Conservation (phyloP, 2,329 filamentous ascomycete genomes). For the Lasiodiplodia hormozganensis region DNA sequence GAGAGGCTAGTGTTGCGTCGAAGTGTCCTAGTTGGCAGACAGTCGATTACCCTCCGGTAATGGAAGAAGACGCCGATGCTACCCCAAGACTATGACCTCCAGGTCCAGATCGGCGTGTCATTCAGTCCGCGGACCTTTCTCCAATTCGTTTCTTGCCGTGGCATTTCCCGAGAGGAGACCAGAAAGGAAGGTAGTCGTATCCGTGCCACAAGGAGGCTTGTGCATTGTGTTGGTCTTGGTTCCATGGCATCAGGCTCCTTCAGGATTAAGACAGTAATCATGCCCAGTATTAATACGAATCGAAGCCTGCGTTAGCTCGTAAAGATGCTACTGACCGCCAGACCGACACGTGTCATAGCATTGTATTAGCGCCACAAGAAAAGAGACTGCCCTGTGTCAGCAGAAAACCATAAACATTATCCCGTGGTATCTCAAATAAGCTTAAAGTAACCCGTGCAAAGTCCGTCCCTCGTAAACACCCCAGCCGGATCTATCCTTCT, state of each 20-base stretch:
- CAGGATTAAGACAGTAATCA: not conserved
- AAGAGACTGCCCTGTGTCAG: not conserved
- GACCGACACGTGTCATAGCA: not conserved
- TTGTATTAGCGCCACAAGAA: not conserved
- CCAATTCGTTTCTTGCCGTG: no score
- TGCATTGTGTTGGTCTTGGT: not conserved
- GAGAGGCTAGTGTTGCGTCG: not conserved
- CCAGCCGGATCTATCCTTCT: slow-evolving; percentile 32
- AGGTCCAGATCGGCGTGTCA: no score
- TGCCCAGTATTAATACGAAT: not conserved
- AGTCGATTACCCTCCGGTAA: no score
- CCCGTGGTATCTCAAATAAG: slow-evolving; percentile 25
- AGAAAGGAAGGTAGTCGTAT: no score
- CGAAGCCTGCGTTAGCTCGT: not conserved
- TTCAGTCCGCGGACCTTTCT: no score
- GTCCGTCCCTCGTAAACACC: slow-evolving; percentile 32
- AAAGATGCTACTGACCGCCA: not conserved
- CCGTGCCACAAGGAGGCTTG: not conserved
- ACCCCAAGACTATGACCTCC: no score
- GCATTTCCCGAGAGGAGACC: not conserved
- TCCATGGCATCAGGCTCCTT: not conserved
- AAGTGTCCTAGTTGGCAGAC: not conserved
- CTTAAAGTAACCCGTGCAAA: slow-evolving; percentile 24
- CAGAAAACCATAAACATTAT: slow-evolving; percentile 21
- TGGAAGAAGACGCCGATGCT: no score